phyloP scores from a whole-genome alignment of 208 protist species.

The Trichomonas gallinae region DNA sequence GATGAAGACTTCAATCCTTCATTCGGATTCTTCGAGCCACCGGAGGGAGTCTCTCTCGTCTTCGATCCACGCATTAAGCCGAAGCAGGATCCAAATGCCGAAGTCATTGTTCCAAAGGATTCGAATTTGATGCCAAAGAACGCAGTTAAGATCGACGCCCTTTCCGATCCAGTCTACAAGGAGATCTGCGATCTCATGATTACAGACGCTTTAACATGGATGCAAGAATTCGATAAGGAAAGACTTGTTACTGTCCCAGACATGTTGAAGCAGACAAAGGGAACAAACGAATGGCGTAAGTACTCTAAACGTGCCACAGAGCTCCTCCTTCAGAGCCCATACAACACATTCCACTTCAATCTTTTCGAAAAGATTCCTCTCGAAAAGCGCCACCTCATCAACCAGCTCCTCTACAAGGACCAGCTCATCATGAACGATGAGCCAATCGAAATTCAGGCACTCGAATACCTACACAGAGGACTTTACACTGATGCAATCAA shows the following conservation, averaged over 20 bases:
- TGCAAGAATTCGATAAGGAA: not conserved
- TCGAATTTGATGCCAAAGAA: not conserved
- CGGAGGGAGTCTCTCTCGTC: not conserved
- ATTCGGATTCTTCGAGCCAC: not conserved
- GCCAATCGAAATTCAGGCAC: not conserved
- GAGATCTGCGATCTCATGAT: not conserved
- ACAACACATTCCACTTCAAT: not conserved
- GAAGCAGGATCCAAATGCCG: not conserved
- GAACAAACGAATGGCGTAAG: not conserved
- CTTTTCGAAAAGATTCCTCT: not conserved
- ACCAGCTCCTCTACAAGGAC: not conserved
- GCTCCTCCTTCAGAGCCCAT: not conserved
- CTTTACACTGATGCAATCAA: not conserved
- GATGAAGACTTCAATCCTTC: not conserved
- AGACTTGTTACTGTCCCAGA: not conserved
- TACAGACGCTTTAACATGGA: not conserved
- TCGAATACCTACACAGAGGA: not conserved
- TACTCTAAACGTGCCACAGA: not conserved
- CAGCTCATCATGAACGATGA: not conserved
- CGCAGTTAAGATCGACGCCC: not conserved
- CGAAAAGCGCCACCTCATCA: not conserved
- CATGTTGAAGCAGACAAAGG: not conserved
- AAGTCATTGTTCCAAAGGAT: not conserved
- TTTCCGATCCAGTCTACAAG: not conserved
- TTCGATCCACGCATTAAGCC: not conserved